Evolutionary conservation across 2,329 filamentous ascomycete genomes (phyloP).

Genomic region (Trichophyton schoenleinii): DNA sequence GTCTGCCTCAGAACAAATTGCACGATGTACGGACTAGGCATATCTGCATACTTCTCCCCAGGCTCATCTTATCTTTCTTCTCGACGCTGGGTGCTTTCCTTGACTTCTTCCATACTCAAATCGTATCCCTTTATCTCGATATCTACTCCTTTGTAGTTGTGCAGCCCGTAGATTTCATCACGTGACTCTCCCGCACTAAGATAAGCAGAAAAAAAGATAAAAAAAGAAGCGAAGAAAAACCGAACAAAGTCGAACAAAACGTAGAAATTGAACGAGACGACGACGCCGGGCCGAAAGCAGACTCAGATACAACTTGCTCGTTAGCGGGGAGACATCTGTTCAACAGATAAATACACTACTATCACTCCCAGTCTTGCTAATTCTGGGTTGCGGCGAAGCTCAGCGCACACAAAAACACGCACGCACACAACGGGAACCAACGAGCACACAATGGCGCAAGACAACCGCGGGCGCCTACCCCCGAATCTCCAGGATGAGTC

Average conservation of each 20-base stretch:
- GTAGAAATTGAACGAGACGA: not conserved
- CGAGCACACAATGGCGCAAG: constrained; percentile 32
- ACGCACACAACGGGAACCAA: constrained; percentile 6
- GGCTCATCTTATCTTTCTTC: not conserved
- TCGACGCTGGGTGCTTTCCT: no score
- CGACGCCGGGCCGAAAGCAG: not conserved
- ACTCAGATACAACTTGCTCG: not conserved
- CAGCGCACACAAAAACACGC: constrained; percentile 6
- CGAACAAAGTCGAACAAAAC: constrained; percentile 6
- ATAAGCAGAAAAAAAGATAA: constrained; percentile 34
- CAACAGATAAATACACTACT: constrained; percentile 5
- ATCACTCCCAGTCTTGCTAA: constrained; percentile 23
- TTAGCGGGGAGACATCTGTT: not conserved
- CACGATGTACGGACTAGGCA: not conserved
- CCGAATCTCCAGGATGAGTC: constrained; percentile 58
- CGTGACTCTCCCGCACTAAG: constrained; percentile 26
- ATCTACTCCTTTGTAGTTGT: no score
- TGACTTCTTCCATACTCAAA: not conserved
- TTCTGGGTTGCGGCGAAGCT: not conserved
- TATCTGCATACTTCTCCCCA: not conserved
- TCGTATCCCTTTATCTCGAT: not conserved
- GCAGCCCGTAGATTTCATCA: not conserved
- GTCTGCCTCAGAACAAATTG: not conserved
- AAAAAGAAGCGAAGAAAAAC: constrained; percentile 7
- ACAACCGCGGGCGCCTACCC: constrained; percentile 31